These are phyloP conservation scores for Arthrobotrys entomopaga DNA, from an alignment of 2,329 filamentous ascomycete genomes.

Conservation along the genomic window DNA sequence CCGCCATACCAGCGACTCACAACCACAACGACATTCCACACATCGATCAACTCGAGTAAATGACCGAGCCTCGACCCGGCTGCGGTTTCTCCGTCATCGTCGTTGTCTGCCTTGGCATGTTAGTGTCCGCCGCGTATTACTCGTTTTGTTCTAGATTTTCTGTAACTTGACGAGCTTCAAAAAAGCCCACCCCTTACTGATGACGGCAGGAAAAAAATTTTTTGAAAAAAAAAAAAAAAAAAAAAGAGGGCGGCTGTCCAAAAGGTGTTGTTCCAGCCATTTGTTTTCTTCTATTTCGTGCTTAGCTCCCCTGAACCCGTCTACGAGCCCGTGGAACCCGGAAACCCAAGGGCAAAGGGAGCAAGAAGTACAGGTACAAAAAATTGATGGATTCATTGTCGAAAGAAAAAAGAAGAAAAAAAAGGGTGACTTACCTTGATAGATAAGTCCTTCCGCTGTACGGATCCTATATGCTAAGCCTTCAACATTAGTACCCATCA, in stretches of 20 bases:
- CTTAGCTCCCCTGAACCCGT: neutral
- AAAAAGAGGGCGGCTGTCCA: neutral
- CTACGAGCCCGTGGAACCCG: neutral
- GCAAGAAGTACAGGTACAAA: neutral
- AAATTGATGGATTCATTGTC: neutral
- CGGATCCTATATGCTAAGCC: slow-evolving; percentile 53
- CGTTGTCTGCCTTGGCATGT: slow-evolving; percentile 71
- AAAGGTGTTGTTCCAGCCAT: slow-evolving; percentile 17
- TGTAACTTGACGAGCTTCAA: slow-evolving; percentile 8
- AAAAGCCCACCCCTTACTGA: neutral
- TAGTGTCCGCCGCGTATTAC: slow-evolving; percentile 8
- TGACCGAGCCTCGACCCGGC: slow-evolving; percentile 86
- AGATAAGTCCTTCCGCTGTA: slow-evolving; percentile 46
- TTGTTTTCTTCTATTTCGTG: neutral
- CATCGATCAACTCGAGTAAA: slow-evolving; percentile 91
- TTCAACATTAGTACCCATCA: slow-evolving; percentile 17
- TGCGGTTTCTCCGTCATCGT: slow-evolving; percentile 95
- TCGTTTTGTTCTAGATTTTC: neutral
- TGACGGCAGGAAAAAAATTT: neutral
- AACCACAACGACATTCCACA: slow-evolving; percentile 92
- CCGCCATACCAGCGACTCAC: slow-evolving; percentile 97
- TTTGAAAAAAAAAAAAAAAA: too few species aligned
- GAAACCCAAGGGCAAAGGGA: too few species aligned
- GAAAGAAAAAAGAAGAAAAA: slow-evolving; percentile 2
- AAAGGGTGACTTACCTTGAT: slow-evolving; percentile 43